Percentiles rank a stretch among this genome's conserved stretches.
phyloP scores from a whole-genome alignment of 768 basidiomycete species.

The Cyclocybe aegerita region DNA sequence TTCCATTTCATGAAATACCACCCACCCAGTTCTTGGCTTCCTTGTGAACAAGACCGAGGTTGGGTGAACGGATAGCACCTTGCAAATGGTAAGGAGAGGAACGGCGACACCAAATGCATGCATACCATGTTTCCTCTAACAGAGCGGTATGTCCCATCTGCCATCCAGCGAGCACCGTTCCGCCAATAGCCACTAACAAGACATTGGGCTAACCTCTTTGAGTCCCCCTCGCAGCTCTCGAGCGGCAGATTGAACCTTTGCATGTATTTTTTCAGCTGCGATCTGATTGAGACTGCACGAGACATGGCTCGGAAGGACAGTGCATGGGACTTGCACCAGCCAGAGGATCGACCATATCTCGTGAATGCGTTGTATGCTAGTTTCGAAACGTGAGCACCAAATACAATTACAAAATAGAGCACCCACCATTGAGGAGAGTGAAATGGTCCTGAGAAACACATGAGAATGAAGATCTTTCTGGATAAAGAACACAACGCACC shows the following conservation, averaged over 20 bases:
- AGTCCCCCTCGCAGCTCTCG: conserved; percentile 90
- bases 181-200: conserved; percentile 93
- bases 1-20: conserved; percentile 93
- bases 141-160: conserved; percentile 91
- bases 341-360: conserved; percentile 76
- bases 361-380: conserved; percentile 92
- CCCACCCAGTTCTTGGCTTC: conserved; percentile 89
- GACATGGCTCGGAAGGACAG: conserved; percentile 94
- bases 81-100: not conserved
- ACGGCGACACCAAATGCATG: not conserved
- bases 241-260: conserved; percentile 80
- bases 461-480: not conserved
- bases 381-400: not conserved
- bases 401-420: not conserved
- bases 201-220: conserved; percentile 78
- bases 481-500: conserved; percentile 41
- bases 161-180: conserved; percentile 87
- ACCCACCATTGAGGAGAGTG: conserved; percentile 83
- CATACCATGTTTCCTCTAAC: conserved; percentile 80
- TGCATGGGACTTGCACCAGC: conserved; percentile 92
- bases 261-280: conserved; percentile 96
- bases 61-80: conserved; percentile 91
- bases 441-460: conserved; percentile 74
- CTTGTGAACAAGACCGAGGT: conserved; percentile 93
- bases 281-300: conserved; percentile 88